Evolutionary conservation across 2,329 filamentous ascomycete genomes (phyloP).

Genomic region (Apiospora malaysiana): DNA sequence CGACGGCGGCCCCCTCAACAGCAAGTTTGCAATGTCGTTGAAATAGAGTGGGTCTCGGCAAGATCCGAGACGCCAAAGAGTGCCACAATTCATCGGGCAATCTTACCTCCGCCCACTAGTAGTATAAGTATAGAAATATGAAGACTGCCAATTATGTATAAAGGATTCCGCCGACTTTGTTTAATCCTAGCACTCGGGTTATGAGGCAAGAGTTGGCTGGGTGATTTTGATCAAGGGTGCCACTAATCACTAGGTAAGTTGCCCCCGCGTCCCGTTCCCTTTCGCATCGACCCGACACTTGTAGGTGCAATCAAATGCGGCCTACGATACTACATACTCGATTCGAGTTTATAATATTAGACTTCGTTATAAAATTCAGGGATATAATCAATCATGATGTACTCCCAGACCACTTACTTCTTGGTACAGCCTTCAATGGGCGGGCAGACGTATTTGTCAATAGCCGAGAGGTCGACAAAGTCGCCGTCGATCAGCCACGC

Average conservation of each 20-base stretch:
- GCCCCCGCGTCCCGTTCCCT: no score
- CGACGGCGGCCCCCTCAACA: background rate
- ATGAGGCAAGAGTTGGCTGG: no score
- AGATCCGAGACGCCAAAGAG: background rate
- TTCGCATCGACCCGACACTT: no score
- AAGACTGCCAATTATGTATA: no score
- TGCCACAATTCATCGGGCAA: background rate
- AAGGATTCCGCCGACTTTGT: no score
- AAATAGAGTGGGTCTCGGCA: background rate
- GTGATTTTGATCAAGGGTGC: no score
- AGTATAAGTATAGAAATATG: no score
- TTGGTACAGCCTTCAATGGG: background rate
- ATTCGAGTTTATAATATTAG: background rate
- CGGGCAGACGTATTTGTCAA: background rate
- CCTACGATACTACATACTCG: background rate
- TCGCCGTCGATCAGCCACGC: background rate
- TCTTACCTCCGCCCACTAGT: conserved; percentile 9
- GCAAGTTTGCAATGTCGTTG: conserved; percentile 4
- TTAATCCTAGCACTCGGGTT: no score
- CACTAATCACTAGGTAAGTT: no score
- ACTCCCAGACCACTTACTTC: background rate
- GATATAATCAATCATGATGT: background rate
- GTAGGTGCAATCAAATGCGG: background rate
- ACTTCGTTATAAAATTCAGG: background rate
- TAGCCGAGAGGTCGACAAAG: background rate